Base-by-base conservation (phyloP, 768 basidiomycete species). In the Cytidiella melzeri region DNA sequence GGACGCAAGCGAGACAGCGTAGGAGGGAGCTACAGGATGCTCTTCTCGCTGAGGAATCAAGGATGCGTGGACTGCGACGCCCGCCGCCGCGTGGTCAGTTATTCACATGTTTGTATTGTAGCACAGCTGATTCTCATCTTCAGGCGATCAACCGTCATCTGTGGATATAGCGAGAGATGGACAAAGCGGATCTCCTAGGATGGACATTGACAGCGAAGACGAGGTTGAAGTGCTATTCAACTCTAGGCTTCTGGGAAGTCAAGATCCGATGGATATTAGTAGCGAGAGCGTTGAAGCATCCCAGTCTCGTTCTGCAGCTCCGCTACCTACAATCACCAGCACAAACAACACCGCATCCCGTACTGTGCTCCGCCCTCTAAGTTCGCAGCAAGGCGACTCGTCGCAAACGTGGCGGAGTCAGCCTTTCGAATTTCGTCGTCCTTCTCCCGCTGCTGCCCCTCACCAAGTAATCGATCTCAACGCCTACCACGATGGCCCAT, bases 401-500 rank as follows among this genome's bases (percentile, higher is more conserved):
- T 30, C 30, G 38, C 34, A 36, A 37, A 12, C 5, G 25, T 5
- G 45, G 28, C 19, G 38, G 23, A 12, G 30, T 23, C 30, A 39
- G 18, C 26, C 47, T 39, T 25, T 10, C 23, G n/a, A 37, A n/a
- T 48, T 13, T 10, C 12, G 25, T 10, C 40, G 13, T 6, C 11
- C 38, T 12, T 9, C 18, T 42, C 40, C 41, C n/a, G 40, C 9
- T 15, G 30, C 30, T 34, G 30, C 30, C 20, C 45, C n/a, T 4
- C 34, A 19, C 11, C 6, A 12, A 40, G 9, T n/a, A 3, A 48
- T 48, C 39, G 28, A 41, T 23, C 38, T 48, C 21, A 34, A 27
- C 28, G 47, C 24, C 3, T 48, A 24, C 36, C 11, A 19, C 23
- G 47, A 48, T 24, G 47, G 47, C 28, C 47, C 47, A 5, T 25